Base-by-base conservation (phyloP, 306 rosid species). In the Vigna unguiculata region DNA sequence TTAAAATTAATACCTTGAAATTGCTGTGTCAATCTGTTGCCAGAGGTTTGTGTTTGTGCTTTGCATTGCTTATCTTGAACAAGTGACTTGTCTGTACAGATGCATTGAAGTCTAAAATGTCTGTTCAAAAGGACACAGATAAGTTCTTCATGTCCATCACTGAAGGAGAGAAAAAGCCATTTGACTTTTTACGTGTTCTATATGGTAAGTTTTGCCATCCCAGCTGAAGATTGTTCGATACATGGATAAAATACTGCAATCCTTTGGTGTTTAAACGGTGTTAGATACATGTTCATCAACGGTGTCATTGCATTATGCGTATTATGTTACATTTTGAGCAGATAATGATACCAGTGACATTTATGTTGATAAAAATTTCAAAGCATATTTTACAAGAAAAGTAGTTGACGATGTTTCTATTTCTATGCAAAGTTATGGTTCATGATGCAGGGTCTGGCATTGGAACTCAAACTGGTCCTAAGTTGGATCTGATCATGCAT, bases 111-210 rank as follows among this genome's bases (percentile, higher is more conserved):
- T 66, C 77, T 32, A 47, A 77, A 61, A 80, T 84, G 82, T 21
- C 78, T 38, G 25, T 80, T 74, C 80, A 85, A 55, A 84, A 81
- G 82, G 69, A 81, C 20, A 36, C 82, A 10, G 63, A 79, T 40
- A 83, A 72, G 60, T 58, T 83, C 69, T 74, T 82, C 54, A 66
- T 85, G 87, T 71, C 83, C 28, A 78, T 78, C 71, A 74, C 12
- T 53, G 77, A 64, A 51, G 79, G 81, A 83, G 86, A 81, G 49
- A 77, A 86, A 25, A 76, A 79, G n/a, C 90, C 88, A 16, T 46
- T 80, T 54, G 85, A 86, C 48, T 69, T 80, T 30, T 72, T 82
- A 2, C 86, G 85, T 2, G 74, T 58, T 79, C n/a, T 86, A 25
- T 83, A 67, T 80, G 86, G 89, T 86, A 83, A 76, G 75, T 36